phyloP scores from a whole-genome alignment of 495 filamentous ascomycete species.

The Neurospora sp. region DNA sequence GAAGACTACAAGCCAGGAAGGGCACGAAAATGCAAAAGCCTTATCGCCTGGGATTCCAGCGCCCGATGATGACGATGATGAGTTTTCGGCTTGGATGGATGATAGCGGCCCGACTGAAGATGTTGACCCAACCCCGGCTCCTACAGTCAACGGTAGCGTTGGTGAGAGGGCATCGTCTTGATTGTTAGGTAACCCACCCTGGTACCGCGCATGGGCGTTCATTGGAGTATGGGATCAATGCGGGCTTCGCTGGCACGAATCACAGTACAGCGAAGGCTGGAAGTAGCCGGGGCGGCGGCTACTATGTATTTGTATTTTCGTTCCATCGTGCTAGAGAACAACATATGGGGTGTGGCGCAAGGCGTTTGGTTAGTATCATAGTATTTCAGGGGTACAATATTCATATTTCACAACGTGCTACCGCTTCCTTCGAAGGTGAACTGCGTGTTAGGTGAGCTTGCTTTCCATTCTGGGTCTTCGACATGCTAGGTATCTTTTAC shows the following conservation, averaged over 20 bases:
- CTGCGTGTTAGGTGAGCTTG: not conserved
- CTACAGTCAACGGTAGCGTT: not conserved
- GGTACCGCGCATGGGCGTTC: not conserved
- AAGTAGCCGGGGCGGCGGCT: not conserved
- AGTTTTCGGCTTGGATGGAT: conserved; percentile 29
- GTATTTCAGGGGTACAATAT: not conserved
- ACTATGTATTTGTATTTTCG: not conserved
- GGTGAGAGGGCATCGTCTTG: not conserved
- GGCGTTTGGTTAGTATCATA: not conserved
- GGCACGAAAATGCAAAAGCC: not conserved
- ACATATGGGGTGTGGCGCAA: not conserved
- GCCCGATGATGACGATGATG: conserved; percentile 4
- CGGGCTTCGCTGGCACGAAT: not conserved
- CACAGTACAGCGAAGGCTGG: not conserved
- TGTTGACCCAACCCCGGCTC: not conserved
- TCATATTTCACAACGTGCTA: not conserved
- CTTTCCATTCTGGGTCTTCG: not conserved
- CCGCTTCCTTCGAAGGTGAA: not conserved
- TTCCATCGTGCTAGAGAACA: not conserved
- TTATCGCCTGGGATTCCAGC: not conserved
- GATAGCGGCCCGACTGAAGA: conserved; percentile 9
- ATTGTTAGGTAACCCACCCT: not conserved
- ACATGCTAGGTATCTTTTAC: not conserved
- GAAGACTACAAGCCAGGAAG: not conserved
- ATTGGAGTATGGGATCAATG: not conserved